Evolutionary conservation across 768 basidiomycete genomes (phyloP), one percentile per base, ranked within the genome.

Genomic region (Lactarius akahatsu): DNA sequence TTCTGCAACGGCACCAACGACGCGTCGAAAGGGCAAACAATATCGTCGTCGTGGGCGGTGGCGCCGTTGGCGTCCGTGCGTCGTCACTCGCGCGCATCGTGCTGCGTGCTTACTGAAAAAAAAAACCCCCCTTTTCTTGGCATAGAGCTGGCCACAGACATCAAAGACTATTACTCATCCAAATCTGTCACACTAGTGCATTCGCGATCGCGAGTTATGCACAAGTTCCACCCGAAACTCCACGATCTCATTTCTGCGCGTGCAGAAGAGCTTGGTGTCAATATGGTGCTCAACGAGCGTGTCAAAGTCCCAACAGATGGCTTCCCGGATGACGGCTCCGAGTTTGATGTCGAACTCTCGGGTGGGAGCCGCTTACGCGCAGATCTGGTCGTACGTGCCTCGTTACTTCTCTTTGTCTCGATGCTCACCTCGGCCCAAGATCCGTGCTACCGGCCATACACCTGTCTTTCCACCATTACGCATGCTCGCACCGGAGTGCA

Each of bases 21-120:
- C 73, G 68, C 4, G 74, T 82, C 23, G 66, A 70, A 40, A 60
- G 69, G 10, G 76, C 77, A 3, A 69, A 70, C 32, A 73, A 74
- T 45, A 68, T 80, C 16, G 73, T 78, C 34, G 70, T 80, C 26
- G 61, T 79, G 26, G 80, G 80, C 16, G 78, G 76, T 38, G 80
- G 80, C 3, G 76, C 80, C 10, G 76, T 78, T 9, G 80, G 80
- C 6, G 71, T 79, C n/a, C 74, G 74, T 75, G 52, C 41, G 74
- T 56, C 32, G 3, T 70, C 20, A n/a, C 45, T 56, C 40, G 9
- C 40, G 30, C 16, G 43, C 23, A 43, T 54, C 8, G 9, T 47
- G n/a, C 26, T 3, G 5, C 16, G 30, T 20, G 9, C 26, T 13
- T 36, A 32, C 20, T 61, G 13, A 28, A 11, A n/a, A 43, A 34